A percentile compares a stretch with the other conserved stretches of the same genome.
phyloP scores from a whole-genome alignment of 768 basidiomycete species.

The Termitomyces sp. region DNA sequence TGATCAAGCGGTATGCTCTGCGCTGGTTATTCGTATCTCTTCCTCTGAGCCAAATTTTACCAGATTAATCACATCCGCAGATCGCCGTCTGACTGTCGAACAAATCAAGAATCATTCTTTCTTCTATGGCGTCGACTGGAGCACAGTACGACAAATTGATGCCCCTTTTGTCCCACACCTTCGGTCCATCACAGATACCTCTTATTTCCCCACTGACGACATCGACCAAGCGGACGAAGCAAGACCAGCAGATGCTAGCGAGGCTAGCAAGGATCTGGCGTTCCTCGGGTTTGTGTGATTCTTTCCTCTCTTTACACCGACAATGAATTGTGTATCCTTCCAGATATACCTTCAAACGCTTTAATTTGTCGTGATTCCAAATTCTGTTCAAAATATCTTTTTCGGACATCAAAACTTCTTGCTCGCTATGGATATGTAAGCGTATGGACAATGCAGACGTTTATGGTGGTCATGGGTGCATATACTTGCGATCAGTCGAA shows the following conservation, averaged over 20 bases:
- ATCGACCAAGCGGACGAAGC: conserved; percentile 70
- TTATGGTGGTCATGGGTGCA: background rate
- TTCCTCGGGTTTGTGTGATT: conserved; percentile 50
- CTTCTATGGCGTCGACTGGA: conserved; percentile 97
- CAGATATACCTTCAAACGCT: conserved; percentile 80
- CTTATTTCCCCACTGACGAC: conserved; percentile 97
- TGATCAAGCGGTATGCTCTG: conserved; percentile 66
- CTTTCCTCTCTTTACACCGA: background rate
- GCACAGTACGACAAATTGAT: conserved; percentile 79
- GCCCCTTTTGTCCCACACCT: conserved; percentile 96
- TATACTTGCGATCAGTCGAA: too few relatives aligned
- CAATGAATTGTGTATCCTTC: background rate
- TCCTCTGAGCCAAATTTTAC: background rate
- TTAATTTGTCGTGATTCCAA: conserved; percentile 45
- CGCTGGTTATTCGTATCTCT: background rate
- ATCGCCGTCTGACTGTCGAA: conserved; percentile 72
- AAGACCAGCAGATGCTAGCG: conserved; percentile 30
- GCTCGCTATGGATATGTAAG: background rate
- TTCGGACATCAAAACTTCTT: background rate
- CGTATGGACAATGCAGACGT: background rate
- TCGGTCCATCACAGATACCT: conserved; percentile 90
- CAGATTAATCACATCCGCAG: conserved; percentile 81
- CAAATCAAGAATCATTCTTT: conserved; percentile 91
- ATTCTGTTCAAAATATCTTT: background rate
- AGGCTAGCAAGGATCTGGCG: conserved; percentile 54